Percentiles rank a stretch among this genome's conserved stretches.
These are phyloP conservation scores for Cyclostephanos tholiformis DNA, from an alignment of 108 stramenopile species.

Conservation along the genomic window DNA sequence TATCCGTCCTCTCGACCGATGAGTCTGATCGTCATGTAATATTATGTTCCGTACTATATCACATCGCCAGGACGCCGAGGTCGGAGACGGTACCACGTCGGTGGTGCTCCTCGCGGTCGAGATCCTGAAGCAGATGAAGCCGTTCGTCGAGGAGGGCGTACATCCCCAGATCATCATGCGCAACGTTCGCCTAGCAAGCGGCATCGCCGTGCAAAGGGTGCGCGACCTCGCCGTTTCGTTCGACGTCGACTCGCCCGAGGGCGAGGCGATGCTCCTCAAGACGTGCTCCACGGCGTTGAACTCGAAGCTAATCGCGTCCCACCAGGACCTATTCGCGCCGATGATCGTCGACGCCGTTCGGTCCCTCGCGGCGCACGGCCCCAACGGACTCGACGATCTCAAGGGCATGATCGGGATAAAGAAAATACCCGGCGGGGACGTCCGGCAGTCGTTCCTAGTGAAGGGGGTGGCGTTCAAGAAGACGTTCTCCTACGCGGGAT, in stretches of 20 bases:
- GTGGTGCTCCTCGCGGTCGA: slow-evolving; percentile 95
- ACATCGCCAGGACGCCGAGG: slow-evolving; percentile 82
- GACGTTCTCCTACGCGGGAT: slow-evolving; percentile 99
- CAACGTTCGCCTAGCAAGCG: slow-evolving; percentile 73
- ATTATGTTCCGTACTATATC: neutral
- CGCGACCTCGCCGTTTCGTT: slow-evolving; percentile 71
- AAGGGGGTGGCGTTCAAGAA: slow-evolving; percentile 98
- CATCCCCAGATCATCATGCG: slow-evolving; percentile 94
- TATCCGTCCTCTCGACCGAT: no score
- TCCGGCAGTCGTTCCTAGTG: slow-evolving; percentile 94
- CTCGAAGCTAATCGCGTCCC: slow-evolving; percentile 95
- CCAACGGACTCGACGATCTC: slow-evolving; percentile 78
- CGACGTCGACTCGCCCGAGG: slow-evolving; percentile 46
- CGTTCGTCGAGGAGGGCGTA: slow-evolving; percentile 98
- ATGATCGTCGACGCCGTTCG: slow-evolving; percentile 97
- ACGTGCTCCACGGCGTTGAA: slow-evolving; percentile 98
- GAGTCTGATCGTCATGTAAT: neutral
- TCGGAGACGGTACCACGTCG: slow-evolving; percentile 98
- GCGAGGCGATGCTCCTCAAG: slow-evolving; percentile 90
- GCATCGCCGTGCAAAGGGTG: slow-evolving; percentile 79
- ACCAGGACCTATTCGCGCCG: slow-evolving; percentile 97
- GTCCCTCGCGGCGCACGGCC: slow-evolving; percentile 56
- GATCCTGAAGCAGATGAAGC: slow-evolving; percentile 94
- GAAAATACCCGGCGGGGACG: slow-evolving; percentile 96
- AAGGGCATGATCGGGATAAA: slow-evolving; percentile 92